Base-by-base conservation (phyloP, 352 stramenopile species). In the Pythium sp. region DNA sequence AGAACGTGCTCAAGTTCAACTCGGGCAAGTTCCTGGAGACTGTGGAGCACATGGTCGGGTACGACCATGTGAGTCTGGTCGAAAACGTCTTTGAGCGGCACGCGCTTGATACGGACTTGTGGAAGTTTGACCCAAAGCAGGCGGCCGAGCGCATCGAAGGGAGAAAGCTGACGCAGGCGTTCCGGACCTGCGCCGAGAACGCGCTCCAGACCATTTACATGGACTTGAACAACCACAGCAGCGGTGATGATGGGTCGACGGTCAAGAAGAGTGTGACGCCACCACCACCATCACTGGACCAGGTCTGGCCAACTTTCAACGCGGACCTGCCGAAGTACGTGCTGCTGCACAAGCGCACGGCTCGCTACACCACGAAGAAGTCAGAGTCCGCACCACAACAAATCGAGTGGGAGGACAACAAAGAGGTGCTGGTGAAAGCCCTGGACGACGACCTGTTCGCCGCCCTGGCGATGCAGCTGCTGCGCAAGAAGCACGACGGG, bases 1-100 rank as follows among this genome's bases (percentile, higher is more conserved):
- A 80, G 61, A 86, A 84, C 54, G 78, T 87, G 38, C 74, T 74
- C 70, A 87, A 87, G 64, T 89, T 76, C 67, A 87, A 89, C 49
- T 68, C 77, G 62, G 24, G 22, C 3, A 58, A 26, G 22, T 89
- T 84, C 68, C 32, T 90, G 34, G 43, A 47, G 5, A 62, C 85
- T 8, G 68, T 90, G 12, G 74, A 91, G 71, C 51, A 38, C 18
- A 78, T 89, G 70, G 77, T 89, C 30, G 71, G 63, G 41, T 91
- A 89, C 72, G 64, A 62, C 55, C 53, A 75, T 6, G 49, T 34
- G 2, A 74, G 41, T 14, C 24, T 75, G 15, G 36, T 84, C 22
- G 75, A 86, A 24, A 63, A 82, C 58, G 72, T 76, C 0, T 81
- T 82, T 54, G 62, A 84, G 7, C 53, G 64, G 15, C 78, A 86